phyloP scores from a whole-genome alignment of 2,329 filamentous ascomycete species.

The Monilinia laxa region DNA sequence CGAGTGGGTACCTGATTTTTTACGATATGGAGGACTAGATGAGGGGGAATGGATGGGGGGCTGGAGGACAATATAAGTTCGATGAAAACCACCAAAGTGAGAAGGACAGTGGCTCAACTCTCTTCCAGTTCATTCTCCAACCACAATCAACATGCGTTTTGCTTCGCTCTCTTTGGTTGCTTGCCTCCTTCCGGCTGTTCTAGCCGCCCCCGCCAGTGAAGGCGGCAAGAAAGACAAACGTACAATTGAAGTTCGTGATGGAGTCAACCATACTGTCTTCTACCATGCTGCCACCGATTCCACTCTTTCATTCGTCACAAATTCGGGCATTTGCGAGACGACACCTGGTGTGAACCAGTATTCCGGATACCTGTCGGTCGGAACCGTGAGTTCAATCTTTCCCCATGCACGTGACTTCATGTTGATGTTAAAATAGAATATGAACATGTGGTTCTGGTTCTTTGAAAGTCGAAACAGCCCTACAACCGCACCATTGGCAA shows the following conservation, averaged over 20 bases:
- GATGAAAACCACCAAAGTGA: not conserved
- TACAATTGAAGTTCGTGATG: conserved; percentile 41
- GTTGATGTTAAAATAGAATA: conserved; percentile 25
- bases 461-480: conserved; percentile 57
- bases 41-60: not conserved
- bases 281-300: conserved; percentile 49
- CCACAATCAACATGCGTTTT: conserved; percentile 26
- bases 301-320: conserved; percentile 49
- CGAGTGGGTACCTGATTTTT: no score
- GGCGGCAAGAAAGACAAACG: conserved; percentile 35
- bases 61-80: conserved; percentile 4
- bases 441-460: conserved; percentile 48
- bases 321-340: conserved; percentile 53
- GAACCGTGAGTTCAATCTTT: conserved; percentile 31
- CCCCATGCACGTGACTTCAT: conserved; percentile 36
- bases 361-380: conserved; percentile 52
- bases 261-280: conserved; percentile 48
- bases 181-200: conserved; percentile 26
- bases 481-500: conserved; percentile 45
- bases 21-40: no score
- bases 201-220: conserved; percentile 25
- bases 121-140: not conserved
- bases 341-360: conserved; percentile 52
- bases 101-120: not conserved
- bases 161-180: conserved; percentile 18